A percentile compares a stretch with the other conserved stretches of the same genome.
Evolutionary conservation across 768 basidiomycete genomes (phyloP).

Genomic region (Tulasnella sp.): DNA sequence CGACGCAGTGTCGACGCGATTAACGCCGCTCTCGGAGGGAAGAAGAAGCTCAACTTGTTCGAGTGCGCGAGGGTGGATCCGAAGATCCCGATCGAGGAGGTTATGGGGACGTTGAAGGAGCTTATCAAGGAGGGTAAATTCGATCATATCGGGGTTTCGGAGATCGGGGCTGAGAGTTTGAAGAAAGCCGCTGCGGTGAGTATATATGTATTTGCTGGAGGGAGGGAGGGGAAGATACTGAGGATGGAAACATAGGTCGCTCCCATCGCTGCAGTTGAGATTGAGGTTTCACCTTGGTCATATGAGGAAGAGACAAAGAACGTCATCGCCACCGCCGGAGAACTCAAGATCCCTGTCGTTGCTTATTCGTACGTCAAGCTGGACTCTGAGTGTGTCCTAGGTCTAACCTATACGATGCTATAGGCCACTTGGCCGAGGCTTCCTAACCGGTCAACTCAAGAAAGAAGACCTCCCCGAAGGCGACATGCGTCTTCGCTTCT

Average conservation of each 20-base stretch:
- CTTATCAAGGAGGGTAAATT: constrained; percentile 46
- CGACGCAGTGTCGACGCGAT: constrained; percentile 41
- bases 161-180: constrained; percentile 40
- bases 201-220: constrained; percentile 38
- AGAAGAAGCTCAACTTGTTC: constrained; percentile 50
- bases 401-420: constrained; percentile 18
- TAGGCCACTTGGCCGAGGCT: constrained; percentile 40
- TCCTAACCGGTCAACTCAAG: constrained; percentile 42
- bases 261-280: too few species aligned
- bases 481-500: constrained; percentile 29
- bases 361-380: constrained; percentile 38
- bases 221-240: constrained; percentile 60
- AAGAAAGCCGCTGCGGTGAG: constrained; percentile 26
- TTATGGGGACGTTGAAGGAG: constrained; percentile 29
- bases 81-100: constrained; percentile 36
- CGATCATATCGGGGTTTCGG: constrained; percentile 47
- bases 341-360: constrained; percentile 43
- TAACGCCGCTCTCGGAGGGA: constrained; percentile 39
- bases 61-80: constrained; percentile 39
- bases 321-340: constrained; percentile 43
- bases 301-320: too few species aligned
- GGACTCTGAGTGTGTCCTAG: background rate
- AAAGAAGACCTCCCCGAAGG: constrained; percentile 31
- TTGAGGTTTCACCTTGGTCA: too few species aligned
- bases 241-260: constrained; percentile 43